phyloP scores from a whole-genome alignment of 2,329 filamentous ascomycete genomes.

The Plenodomus biglobosus region DNA sequence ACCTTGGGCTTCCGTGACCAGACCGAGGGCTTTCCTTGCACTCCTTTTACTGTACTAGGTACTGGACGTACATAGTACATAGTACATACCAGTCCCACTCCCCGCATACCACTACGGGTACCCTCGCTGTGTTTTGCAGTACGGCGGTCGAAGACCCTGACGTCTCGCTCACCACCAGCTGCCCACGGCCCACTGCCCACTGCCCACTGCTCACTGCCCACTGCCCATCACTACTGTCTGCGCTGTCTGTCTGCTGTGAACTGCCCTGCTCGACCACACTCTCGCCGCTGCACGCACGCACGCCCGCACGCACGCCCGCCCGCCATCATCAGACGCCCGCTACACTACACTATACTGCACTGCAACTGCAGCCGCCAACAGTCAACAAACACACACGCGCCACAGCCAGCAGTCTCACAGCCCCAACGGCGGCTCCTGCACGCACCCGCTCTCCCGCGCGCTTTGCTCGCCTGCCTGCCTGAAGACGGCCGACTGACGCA shows the following conservation, averaged over 20 bases:
- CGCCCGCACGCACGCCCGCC: too few relatives aligned
- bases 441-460: slow-evolving; percentile 8
- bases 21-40: too few relatives aligned
- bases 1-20: slow-evolving; percentile 1
- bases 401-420: neutral
- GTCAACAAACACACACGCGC: neutral
- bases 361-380: neutral
- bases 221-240: too few relatives aligned
- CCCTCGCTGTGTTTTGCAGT: neutral
- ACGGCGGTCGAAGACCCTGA: neutral
- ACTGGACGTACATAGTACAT: too few relatives aligned
- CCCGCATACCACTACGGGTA: neutral
- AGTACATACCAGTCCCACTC: neutral
- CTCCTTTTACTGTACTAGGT: neutral
- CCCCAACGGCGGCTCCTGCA: slow-evolving; percentile 11
- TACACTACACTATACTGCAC: too few relatives aligned
- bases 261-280: too few relatives aligned
- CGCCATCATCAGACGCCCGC: neutral
- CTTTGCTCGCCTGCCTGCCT: slow-evolving; percentile 11
- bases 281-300: too few relatives aligned
- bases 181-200: neutral
- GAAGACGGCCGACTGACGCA: slow-evolving; percentile 17
- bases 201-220: neutral
- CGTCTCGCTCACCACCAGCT: neutral
- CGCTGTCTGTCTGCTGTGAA: too few relatives aligned